phyloP scores from a whole-genome alignment of 2,329 filamentous ascomycete genomes.

The Claviceps pazoutovae region DNA sequence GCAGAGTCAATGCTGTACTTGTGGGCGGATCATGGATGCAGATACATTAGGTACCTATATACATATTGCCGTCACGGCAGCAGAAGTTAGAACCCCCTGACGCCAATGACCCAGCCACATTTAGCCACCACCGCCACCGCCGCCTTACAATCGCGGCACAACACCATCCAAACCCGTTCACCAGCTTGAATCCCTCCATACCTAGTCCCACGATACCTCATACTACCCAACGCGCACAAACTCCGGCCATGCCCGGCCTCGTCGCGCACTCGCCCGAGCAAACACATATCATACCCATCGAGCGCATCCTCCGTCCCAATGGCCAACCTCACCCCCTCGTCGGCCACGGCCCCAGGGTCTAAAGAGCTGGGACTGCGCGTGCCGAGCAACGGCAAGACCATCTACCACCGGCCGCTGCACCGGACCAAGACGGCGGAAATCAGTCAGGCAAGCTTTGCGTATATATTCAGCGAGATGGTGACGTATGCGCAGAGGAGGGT shows the following conservation, averaged over 20 bases:
- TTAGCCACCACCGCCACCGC: background rate
- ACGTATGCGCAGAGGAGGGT: constrained; percentile 84
- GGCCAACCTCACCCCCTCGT: constrained; percentile 35
- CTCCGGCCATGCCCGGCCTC: background rate
- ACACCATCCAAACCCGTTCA: too few species aligned
- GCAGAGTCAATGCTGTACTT: too few species aligned
- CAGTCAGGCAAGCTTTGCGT: constrained; percentile 87
- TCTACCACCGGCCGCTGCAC: constrained; percentile 92
- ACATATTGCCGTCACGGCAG: too few species aligned
- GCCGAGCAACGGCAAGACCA: constrained; percentile 88
- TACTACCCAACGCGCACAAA: background rate
- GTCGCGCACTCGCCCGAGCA: background rate
- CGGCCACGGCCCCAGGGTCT: constrained; percentile 14
- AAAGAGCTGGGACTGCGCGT: constrained; percentile 60
- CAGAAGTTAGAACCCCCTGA: too few species aligned
- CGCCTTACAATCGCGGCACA: too few species aligned
- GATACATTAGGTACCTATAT: too few species aligned
- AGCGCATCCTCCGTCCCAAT: constrained; percentile 17
- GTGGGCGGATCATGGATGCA: too few species aligned
- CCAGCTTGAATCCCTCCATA: too few species aligned
- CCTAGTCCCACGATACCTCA: background rate
- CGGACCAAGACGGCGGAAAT: constrained; percentile 77
- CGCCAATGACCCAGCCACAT: too few species aligned
- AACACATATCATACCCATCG: background rate
- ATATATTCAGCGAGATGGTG: constrained; percentile 93